These are phyloP conservation scores for Adansonia rubrostipa DNA, from an alignment of 441 rosid species.

Conservation along the genomic window DNA sequence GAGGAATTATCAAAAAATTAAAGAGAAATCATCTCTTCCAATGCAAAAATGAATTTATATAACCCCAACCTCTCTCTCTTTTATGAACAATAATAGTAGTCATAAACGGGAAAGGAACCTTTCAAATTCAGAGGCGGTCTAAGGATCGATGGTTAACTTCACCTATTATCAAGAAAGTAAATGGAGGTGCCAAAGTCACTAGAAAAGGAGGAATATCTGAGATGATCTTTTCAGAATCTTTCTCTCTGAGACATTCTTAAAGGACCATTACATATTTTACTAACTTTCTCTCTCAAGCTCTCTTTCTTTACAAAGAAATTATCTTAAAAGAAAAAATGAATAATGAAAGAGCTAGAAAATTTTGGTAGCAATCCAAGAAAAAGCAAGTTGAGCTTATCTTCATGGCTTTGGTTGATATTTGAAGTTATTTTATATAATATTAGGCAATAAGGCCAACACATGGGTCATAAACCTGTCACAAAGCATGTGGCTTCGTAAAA, in stretches of 20 bases:
- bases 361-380: background rate
- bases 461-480: constrained; percentile 23
- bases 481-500: constrained; percentile 41
- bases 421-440: constrained; percentile 5
- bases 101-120: constrained; percentile 25
- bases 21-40: constrained; percentile 39
- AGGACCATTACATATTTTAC: background rate
- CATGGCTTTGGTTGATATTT: constrained; percentile 1
- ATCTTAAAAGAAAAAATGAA: background rate
- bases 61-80: constrained; percentile 21
- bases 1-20: constrained; percentile 48
- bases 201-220: background rate
- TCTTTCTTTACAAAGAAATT: background rate
- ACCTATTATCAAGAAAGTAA: background rate
- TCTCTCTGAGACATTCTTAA: background rate
- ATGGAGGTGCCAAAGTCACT: constrained; percentile 10
- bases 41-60: constrained; percentile 47
- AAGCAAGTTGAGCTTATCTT: constrained; percentile 37
- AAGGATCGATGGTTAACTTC: background rate
- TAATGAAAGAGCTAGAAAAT: constrained; percentile 4
- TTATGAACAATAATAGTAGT: constrained; percentile 8
- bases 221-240: constrained; percentile 15
- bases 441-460: constrained; percentile 27
- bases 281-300: constrained; percentile 8
- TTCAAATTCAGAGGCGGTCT: constrained; percentile 25